These are phyloP conservation scores for Calamus simplicifolius DNA, from an alignment of 176 grass and related monocot genomes.

Conservation along the genomic window DNA sequence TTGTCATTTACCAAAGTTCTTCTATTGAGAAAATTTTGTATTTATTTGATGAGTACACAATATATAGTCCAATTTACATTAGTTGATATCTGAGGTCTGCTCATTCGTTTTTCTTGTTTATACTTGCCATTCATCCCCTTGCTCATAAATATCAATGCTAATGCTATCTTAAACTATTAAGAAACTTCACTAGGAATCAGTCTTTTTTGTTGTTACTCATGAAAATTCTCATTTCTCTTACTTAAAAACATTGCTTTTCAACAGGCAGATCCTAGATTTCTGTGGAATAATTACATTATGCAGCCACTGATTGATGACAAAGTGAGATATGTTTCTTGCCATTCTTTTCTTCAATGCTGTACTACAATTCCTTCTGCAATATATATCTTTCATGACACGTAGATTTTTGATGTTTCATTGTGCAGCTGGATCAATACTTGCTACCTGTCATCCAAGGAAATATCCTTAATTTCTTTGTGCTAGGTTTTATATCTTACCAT, in stretches of 20 bases:
- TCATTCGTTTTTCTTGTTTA: no score
- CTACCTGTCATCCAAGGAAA: slow-evolving; percentile 98
- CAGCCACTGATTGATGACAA: slow-evolving; percentile 91
- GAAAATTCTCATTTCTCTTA: slow-evolving; percentile 9
- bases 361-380: slow-evolving; percentile 25
- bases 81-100: no score
- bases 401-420: slow-evolving; percentile 13
- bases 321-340: slow-evolving; percentile 29
- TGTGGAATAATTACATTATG: slow-evolving; percentile 93
- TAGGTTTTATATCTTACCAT: no score
- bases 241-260: slow-evolving; percentile 16
- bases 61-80: no score
- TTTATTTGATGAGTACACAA: no score
- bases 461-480: slow-evolving; percentile 53
- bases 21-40: no score
- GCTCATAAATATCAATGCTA: no score
- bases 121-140: no score
- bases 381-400: background rate
- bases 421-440: slow-evolving; percentile 79
- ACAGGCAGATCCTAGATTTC: slow-evolving; percentile 93
- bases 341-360: slow-evolving; percentile 13
- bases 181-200: no score
- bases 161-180: no score
- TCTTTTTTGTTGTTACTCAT: no score
- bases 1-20: no score